Conservation (phyloP, 2,329 filamentous ascomycete species). For the Herpomyces periplanetae region DNA sequence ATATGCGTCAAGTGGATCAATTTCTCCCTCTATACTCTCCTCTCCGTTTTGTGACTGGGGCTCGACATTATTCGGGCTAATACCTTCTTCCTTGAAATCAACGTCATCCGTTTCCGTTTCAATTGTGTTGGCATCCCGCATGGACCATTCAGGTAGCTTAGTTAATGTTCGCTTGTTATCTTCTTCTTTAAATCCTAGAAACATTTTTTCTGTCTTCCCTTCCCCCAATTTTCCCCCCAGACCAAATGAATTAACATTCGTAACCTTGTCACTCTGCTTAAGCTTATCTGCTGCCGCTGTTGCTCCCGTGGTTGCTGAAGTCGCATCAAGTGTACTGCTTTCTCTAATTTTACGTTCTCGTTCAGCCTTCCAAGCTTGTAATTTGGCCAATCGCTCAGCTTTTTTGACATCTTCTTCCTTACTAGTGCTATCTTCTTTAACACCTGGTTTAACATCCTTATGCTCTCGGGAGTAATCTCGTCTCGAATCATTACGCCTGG, state of each 20-base stretch:
- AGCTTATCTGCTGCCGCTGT: conserved; percentile 9
- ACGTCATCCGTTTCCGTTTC: conserved; percentile 11
- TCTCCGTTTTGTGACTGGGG: too few relatives aligned
- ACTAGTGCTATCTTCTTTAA: conserved; percentile 10
- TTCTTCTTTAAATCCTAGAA: conserved; percentile 6
- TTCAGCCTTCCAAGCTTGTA: conserved; percentile 64
- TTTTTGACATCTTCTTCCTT: conserved; percentile 34
- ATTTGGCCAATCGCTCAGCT: conserved; percentile 34
- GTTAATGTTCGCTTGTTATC: conserved; percentile 3
- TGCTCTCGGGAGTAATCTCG: too few relatives aligned
- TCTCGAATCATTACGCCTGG: too few relatives aligned
- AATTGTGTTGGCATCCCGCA: conserved; percentile 11
- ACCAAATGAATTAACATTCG: conserved; percentile 2
- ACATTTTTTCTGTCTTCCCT: conserved; percentile 8
- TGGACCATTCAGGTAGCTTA: conserved; percentile 6
- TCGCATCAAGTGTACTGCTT: conserved; percentile 18
- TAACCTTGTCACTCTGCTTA: conserved; percentile 1
- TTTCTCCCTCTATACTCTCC: too few relatives aligned
- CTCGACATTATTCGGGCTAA: too few relatives aligned
- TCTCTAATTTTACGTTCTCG: conserved; percentile 31
- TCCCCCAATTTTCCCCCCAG: conserved; percentile 3
- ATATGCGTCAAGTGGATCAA: conserved; percentile 84
- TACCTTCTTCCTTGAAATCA: conserved; percentile 15
- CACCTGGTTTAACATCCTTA: too few relatives aligned
- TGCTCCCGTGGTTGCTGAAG: conserved; percentile 11